These are phyloP conservation scores for Plenodomus lindquistii DNA, from an alignment of 2,329 filamentous ascomycete genomes.

Conservation along the genomic window DNA sequence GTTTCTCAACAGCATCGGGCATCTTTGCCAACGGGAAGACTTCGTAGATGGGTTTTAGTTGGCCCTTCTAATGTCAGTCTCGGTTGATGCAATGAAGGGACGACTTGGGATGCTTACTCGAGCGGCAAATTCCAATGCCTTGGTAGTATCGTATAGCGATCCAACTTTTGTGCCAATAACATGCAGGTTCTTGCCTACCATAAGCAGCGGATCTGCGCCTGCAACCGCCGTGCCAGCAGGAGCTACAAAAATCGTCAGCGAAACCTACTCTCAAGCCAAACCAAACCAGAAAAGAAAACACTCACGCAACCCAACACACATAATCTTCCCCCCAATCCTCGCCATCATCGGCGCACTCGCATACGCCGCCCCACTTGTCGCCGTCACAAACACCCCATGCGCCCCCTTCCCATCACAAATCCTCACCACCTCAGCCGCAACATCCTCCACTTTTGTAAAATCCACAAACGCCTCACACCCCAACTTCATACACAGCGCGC, in stretches of 20 bases:
- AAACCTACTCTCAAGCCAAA: too few species aligned
- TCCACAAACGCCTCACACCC: conserved; percentile 46
- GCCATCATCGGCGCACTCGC: conserved; percentile 44
- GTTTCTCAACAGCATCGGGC: conserved; percentile 54
- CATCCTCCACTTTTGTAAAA: conserved; percentile 39
- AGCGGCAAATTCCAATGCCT: conserved; percentile 50
- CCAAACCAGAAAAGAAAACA: too few species aligned
- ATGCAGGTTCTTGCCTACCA: conserved; percentile 29
- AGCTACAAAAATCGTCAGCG: too few species aligned
- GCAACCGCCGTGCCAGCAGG: conserved; percentile 20
- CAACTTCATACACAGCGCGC: conserved; percentile 35
- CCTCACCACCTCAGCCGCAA: conserved; percentile 39
- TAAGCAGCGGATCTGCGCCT: conserved; percentile 25
- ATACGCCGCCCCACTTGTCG: conserved; percentile 36
- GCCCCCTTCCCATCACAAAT: conserved; percentile 43
- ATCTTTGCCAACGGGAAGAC: conserved; percentile 50
- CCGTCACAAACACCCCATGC: conserved; percentile 46
- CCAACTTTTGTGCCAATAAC: conserved; percentile 42
- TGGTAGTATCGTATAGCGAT: conserved; percentile 49
- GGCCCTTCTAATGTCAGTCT: too few species aligned
- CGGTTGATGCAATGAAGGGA: too few species aligned
- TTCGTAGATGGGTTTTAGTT: conserved; percentile 53
- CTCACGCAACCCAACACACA: conserved; percentile 58
- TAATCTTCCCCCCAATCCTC: conserved; percentile 55
- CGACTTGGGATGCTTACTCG: conserved; percentile 36